Evolutionary conservation across 805 yeast genomes (phyloP).

Genomic region (Monosporozyma unispora): DNA sequence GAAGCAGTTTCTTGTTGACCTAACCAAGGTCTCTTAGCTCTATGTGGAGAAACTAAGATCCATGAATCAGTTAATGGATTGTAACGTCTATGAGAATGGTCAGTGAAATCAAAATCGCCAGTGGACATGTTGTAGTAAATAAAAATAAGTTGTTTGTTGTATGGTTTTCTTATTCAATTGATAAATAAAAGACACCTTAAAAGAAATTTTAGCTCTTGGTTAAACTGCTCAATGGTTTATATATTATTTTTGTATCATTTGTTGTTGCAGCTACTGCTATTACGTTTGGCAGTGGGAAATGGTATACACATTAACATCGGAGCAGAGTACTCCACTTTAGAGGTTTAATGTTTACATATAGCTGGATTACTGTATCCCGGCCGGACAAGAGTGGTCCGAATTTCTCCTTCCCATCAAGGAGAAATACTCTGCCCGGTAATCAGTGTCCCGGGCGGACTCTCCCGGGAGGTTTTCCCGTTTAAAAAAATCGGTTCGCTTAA

Average conservation of each 20-base stretch:
- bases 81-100: conserved; percentile 58
- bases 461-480: not conserved
- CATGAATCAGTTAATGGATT: conserved; percentile 63
- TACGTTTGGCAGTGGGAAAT: not conserved
- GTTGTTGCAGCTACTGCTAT: not conserved
- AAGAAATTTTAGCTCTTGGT: not conserved
- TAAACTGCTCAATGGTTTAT: not conserved
- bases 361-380: not conserved
- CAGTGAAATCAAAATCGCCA: conserved; percentile 38
- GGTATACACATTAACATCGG: not conserved
- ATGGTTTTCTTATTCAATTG: not conserved
- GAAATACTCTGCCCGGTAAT: not conserved
- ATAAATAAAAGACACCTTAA: not conserved
- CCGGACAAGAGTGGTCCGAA: not conserved
- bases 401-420: not conserved
- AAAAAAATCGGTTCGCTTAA: too few relatives aligned
- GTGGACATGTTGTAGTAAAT: conserved; percentile 6
- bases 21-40: conserved; percentile 75
- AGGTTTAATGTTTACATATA: too few relatives aligned
- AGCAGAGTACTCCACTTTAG: not conserved
- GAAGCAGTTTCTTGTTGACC: conserved; percentile 53
- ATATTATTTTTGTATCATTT: not conserved
- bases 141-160: not conserved
- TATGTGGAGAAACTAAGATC: conserved; percentile 67
- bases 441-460: not conserved